Evolutionary conservation across 148 eudicot species (phyloP).

Genomic region (Heliamphora exappendiculata): DNA sequence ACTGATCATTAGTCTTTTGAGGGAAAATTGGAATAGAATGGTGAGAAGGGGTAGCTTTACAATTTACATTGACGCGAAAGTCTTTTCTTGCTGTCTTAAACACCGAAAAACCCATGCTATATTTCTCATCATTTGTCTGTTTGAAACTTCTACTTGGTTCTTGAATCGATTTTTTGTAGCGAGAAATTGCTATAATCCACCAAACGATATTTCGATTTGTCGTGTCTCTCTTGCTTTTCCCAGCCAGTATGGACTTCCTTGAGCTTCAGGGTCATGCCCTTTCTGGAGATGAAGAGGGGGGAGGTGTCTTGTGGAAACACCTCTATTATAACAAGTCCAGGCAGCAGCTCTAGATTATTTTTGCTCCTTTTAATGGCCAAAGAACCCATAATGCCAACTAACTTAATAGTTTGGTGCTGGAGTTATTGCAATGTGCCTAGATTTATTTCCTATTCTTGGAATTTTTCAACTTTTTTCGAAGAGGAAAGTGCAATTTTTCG

Average conservation of each 20-base stretch:
- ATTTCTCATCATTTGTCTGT: not conserved
- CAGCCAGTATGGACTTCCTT: not conserved
- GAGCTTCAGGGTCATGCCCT: not conserved
- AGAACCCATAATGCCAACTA: not conserved
- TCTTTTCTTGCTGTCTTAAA: not conserved
- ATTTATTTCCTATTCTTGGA: not conserved
- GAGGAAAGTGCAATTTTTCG: no score
- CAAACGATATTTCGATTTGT: not conserved
- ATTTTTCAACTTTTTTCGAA: not conserved
- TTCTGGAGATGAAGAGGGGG: not conserved
- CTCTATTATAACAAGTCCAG: not conserved
- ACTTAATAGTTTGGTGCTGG: not conserved
- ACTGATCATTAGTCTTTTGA: not conserved
- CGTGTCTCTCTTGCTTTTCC: not conserved
- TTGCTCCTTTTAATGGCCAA: not conserved
- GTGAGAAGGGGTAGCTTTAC: not conserved
- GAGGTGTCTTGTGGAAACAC: not conserved
- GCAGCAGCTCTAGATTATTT: not conserved
- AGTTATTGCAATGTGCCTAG: not conserved
- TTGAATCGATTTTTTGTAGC: not conserved
- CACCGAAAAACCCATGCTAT: not conserved
- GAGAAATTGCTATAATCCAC: not conserved
- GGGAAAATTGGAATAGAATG: not conserved
- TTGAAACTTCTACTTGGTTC: no score
- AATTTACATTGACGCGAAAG: not conserved